phyloP scores from a whole-genome alignment of 192 early-diverging fungal species.

The Entrophospora sp. region DNA sequence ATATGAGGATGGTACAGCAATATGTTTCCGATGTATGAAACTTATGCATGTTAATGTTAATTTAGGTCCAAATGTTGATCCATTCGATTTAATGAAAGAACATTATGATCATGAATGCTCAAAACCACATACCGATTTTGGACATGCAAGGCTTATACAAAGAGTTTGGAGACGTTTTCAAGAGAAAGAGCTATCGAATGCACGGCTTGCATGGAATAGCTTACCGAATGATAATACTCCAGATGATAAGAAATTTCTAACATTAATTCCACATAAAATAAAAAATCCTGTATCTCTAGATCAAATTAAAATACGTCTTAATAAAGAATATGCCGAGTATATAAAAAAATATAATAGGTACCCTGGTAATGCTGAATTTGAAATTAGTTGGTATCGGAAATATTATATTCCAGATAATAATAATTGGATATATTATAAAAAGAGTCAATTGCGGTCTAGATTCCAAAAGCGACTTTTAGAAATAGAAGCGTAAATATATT shows the following conservation, averaged over 20 bases:
- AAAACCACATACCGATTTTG: not conserved
- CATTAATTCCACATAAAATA: too few species aligned
- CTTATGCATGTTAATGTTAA: constrained; percentile 11
- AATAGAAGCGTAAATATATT: too few species aligned
- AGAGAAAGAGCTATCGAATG: too few species aligned
- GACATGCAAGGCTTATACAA: too few species aligned
- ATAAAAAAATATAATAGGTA: constrained; percentile 10
- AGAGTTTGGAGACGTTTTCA: too few species aligned
- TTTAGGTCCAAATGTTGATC: not conserved
- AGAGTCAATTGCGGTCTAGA: constrained; percentile 1
- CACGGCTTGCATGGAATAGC: too few species aligned
- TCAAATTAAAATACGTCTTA: constrained; percentile 4
- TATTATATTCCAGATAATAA: constrained; percentile 8
- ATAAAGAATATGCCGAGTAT: constrained; percentile 6
- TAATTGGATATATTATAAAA: constrained; percentile 1
- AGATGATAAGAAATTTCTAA: too few species aligned
- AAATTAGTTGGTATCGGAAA: constrained; percentile 1
- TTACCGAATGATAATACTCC: too few species aligned
- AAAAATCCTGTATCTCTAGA: too few species aligned
- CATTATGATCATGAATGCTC: not conserved
- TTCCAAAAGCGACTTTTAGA: too few species aligned
- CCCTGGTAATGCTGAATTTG: not conserved
- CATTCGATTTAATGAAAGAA: constrained; percentile 3
- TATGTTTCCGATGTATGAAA: constrained; percentile 7
- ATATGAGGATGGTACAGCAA: constrained; percentile 3